Percentiles rank a stretch among this genome's conserved stretches.
phyloP scores from a whole-genome alignment of 176 grass and related monocot genomes.

The Cenchrus purpureus region DNA sequence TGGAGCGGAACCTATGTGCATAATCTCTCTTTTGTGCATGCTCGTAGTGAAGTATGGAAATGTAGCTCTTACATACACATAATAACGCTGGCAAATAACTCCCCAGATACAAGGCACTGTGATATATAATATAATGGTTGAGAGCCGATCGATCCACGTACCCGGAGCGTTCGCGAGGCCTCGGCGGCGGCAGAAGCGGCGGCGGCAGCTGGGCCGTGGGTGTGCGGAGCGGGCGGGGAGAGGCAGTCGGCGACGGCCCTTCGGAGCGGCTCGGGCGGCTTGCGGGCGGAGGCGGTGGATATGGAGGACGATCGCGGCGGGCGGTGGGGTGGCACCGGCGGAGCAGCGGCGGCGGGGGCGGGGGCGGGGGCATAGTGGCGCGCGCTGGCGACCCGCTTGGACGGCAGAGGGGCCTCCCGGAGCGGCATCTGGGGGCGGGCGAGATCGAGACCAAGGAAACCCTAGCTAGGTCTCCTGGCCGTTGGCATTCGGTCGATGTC shows the following conservation, averaged over 20 bases:
- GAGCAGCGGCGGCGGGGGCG: not conserved
- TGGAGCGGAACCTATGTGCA: too few species aligned
- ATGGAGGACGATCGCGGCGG: slow-evolving; percentile 49
- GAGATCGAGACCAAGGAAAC: not conserved
- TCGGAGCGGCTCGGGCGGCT: slow-evolving; percentile 87
- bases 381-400: slow-evolving; percentile 51
- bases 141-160: slow-evolving; percentile 21
- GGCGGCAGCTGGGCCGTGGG: slow-evolving; percentile 60
- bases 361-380: slow-evolving; percentile 53
- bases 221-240: slow-evolving; percentile 73
- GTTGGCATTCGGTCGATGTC: not conserved
- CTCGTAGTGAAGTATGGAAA: not conserved
- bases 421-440: slow-evolving; percentile 49
- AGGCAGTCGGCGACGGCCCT: slow-evolving; percentile 95
- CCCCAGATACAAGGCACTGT: too few species aligned
- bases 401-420: slow-evolving; percentile 52
- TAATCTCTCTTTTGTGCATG: too few species aligned
- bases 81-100: not conserved
- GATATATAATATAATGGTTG: too few species aligned
- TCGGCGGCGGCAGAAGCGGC: slow-evolving; percentile 64
- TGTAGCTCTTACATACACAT: not conserved
- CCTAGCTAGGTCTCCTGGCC: not conserved
- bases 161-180: slow-evolving; percentile 82
- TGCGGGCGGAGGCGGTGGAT: slow-evolving; percentile 43
- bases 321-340: slow-evolving; percentile 32